These are phyloP conservation scores for Fusarium agapanthi DNA, from an alignment of 2,329 filamentous ascomycete genomes.

Conservation along the genomic window DNA sequence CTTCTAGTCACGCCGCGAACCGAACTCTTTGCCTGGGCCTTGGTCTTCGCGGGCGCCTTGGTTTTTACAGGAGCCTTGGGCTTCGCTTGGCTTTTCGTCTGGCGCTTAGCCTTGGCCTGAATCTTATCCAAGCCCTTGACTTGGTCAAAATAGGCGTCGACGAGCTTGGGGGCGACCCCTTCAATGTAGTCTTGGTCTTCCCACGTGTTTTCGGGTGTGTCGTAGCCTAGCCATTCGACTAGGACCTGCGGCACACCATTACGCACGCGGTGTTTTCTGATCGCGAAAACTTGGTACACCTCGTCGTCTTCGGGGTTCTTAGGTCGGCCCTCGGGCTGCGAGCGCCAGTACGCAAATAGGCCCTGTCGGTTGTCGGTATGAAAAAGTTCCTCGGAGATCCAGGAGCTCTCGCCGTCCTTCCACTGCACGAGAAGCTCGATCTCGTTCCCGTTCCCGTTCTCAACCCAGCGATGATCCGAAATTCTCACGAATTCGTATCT, in stretches of 20 bases:
- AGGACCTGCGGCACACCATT: conserved; percentile 40
- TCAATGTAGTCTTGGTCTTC: conserved; percentile 38
- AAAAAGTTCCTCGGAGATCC: conserved; percentile 47
- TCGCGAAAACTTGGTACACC: conserved; percentile 46
- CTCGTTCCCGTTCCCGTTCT: conserved; percentile 11
- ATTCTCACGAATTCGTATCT: conserved; percentile 29
- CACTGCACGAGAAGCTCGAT: conserved; percentile 47
- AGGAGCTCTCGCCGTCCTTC: conserved; percentile 43
- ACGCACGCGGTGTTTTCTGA: conserved; percentile 45
- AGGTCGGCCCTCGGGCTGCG: conserved; percentile 43
- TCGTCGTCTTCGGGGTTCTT: conserved; percentile 41
- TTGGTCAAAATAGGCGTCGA: conserved; percentile 42
- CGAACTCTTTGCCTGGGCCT: neutral
- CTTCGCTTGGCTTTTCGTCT: neutral
- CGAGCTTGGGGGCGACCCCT: conserved; percentile 39
- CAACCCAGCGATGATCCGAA: conserved; percentile 42
- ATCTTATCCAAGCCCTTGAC: neutral
- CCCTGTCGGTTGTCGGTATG: conserved; percentile 45
- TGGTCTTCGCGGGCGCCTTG: neutral
- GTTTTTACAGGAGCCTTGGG: neutral
- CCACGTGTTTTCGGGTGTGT: conserved; percentile 44
- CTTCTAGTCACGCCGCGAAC: neutral
- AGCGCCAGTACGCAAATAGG: conserved; percentile 48
- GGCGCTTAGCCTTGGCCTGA: conserved; percentile 12
- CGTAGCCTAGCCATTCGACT: conserved; percentile 51